Evolutionary conservation across 148 eudicot species (phyloP).

Genomic region (Talinum fruticosum): DNA sequence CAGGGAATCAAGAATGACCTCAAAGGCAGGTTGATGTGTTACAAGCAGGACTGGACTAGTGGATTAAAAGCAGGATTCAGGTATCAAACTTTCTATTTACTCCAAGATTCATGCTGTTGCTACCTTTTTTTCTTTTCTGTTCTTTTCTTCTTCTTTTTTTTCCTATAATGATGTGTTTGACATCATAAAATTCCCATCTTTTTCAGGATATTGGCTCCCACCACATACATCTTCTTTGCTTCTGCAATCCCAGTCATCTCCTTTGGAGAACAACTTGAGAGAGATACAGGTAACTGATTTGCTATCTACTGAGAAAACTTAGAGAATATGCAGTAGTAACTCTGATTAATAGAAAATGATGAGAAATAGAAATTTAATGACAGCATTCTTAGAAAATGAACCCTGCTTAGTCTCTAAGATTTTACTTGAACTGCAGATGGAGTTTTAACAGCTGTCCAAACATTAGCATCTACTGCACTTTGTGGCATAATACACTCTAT

Average conservation of each 20-base stretch:
- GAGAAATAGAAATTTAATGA: background rate
- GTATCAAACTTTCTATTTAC: conserved; percentile 27
- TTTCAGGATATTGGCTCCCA: conserved; percentile 83
- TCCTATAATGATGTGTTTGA: background rate
- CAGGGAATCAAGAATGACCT: conserved; percentile 83
- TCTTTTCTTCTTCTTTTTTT: background rate
- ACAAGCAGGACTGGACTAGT: conserved; percentile 90
- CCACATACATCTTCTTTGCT: conserved; percentile 90
- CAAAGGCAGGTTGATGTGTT: conserved; percentile 59
- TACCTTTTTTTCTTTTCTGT: background rate
- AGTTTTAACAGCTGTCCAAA: conserved; percentile 80
- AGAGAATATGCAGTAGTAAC: background rate
- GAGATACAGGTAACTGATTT: conserved; percentile 51
- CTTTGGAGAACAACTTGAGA: conserved; percentile 84
- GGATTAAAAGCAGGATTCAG: conserved; percentile 85
- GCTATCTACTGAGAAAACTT: background rate
- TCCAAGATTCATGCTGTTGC: background rate
- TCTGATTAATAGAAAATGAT: too few species aligned
- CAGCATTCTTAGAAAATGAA: background rate
- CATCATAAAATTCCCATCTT: background rate
- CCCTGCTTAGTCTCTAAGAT: conserved; percentile 3
- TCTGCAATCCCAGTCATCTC: conserved; percentile 94
- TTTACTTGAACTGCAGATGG: conserved; percentile 54
- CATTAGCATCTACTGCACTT: conserved; percentile 72
- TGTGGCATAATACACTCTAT: conserved; percentile 93